Conservation (phyloP, 1,284 basidiomycete species). For the Trichosporon ovoides region DNA sequence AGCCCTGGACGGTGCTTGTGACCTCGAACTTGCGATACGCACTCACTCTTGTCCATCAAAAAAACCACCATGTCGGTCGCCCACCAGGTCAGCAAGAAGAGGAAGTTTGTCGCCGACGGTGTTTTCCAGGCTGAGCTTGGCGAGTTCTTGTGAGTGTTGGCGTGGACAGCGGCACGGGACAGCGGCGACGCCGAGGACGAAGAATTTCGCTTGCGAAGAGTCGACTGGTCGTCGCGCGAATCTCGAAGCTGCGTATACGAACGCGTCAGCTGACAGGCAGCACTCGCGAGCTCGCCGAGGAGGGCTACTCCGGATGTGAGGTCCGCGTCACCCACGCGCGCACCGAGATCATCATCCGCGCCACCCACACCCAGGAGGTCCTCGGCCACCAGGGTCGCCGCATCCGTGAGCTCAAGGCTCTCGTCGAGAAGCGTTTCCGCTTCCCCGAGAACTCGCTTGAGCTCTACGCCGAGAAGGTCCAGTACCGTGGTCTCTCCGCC, state of each 20-base stretch:
- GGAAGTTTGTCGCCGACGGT: conserved; percentile 96
- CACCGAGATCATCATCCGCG: conserved; percentile 99
- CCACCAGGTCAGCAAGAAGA: conserved; percentile 86
- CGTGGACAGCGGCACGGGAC: background rate
- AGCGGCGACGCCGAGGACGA: background rate
- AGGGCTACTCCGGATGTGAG: conserved; percentile 99
- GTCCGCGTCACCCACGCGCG: conserved; percentile 99
- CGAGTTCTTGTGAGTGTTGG: conserved; percentile 73
- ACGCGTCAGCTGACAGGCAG: conserved; percentile 31
- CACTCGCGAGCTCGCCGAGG: conserved; percentile 97
- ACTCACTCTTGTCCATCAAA: conserved; percentile 11
- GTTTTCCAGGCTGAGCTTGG: conserved; percentile 97
- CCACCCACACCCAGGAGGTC: conserved; percentile 99
- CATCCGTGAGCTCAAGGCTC: conserved; percentile 95
- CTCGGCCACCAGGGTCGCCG: conserved; percentile 99
- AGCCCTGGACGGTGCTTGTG: background rate
- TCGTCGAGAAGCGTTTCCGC: conserved; percentile 99
- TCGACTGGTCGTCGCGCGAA: background rate
- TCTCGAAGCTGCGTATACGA: background rate
- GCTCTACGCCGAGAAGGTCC: conserved; percentile 99
- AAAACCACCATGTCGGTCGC: conserved; percentile 49
- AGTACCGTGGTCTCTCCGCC: conserved; percentile 96
- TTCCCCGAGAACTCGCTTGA: conserved; percentile 99
- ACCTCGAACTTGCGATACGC: conserved; percentile 1
- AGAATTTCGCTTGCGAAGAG: background rate